Evolutionary conservation across 2,329 filamentous ascomycete genomes (phyloP), one percentile per base, ranked within the genome.

Genomic region (Coniella lustricola): DNA sequence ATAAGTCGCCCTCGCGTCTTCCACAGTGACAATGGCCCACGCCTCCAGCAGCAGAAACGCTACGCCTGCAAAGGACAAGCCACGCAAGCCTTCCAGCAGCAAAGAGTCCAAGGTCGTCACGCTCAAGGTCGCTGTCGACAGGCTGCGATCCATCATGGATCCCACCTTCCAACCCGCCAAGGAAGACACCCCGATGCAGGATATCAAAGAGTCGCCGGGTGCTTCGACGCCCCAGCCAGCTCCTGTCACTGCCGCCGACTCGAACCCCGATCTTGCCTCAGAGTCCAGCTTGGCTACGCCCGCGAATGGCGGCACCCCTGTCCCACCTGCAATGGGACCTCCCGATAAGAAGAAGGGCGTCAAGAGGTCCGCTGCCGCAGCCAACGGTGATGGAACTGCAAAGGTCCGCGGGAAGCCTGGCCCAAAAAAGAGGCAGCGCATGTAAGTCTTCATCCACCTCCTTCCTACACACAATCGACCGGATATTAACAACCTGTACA

Each of bases 391-490:
- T 55, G 74, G 72, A 31, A 62, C 71, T 21, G 73, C 83, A n/a
- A 90, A 87, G 67, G 74, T 83, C 47, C 75, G 87, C 63, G 86
- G 86, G 63, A 94, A 95, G 72, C 91, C 93, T 7, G 91, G 91
- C 7, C 91, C 91, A 0, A 97, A 96, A 79, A 95, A 96, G 81
- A 95, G 94, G 73, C 84, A 87, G 56, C 84, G 86, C 75, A 70
- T 95, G 91, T 96, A 85, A 71, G 90, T 85, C n/a, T 2, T 29
- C 21, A 9, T 4, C 2, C n/a, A n/a, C 14, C 3, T 8, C 5
- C 16, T 8, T 16, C 3, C 14, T 13, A 10, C 5, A n/a, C 9
- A 9, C 39, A 10, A 13, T n/a, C 17, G 20, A 40, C n/a, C 2
- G 5, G 14, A 7, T 18, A 36, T 42, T 53, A 39, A 53, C 42